Percentiles rank a stretch among this genome's conserved stretches.
Conservation (phyloP, 2,329 filamentous ascomycete genomes). For the Penicillium hordei region DNA sequence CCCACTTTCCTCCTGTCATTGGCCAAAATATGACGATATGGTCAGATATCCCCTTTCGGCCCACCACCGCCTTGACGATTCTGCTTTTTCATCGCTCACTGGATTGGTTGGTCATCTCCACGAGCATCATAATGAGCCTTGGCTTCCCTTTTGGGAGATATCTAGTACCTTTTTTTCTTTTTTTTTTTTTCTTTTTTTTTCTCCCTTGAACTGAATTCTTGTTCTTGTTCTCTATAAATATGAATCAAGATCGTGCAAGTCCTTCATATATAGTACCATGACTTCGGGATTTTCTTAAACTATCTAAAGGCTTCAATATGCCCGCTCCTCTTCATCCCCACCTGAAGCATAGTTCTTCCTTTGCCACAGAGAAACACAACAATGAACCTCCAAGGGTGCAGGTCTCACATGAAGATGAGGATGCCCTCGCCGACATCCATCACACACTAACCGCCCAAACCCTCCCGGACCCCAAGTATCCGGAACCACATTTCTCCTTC, state of each 20-base stretch:
- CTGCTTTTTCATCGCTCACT: not conserved
- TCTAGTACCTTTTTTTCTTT: not conserved
- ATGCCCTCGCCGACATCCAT: slow-evolving; percentile 34
- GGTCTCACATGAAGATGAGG: slow-evolving; percentile 31
- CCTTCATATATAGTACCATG: not conserved
- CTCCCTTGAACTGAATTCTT: not conserved
- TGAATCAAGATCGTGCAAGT: not conserved
- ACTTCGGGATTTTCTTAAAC: slow-evolving; percentile 1
- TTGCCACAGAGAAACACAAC: slow-evolving; percentile 16
- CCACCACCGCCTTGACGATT: not conserved
- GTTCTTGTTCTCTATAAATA: slow-evolving; percentile 3
- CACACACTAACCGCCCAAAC: slow-evolving; percentile 29
- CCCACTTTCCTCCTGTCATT: not conserved
- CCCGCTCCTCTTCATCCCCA: slow-evolving; percentile 30
- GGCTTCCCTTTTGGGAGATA: not conserved
- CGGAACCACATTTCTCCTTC: slow-evolving; percentile 60
- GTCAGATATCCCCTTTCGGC: not conserved
- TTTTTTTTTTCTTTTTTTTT: not conserved
- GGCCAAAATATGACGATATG: not conserved
- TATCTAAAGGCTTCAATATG: slow-evolving; percentile 20
- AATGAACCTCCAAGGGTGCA: slow-evolving; percentile 26
- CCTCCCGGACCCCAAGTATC: slow-evolving; percentile 18
- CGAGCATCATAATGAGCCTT: not conserved
- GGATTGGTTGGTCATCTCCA: not conserved
- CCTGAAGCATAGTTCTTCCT: slow-evolving; percentile 21